Conservation (phyloP, 352 stramenopile genomes). For the Peronospora belbahrii region DNA sequence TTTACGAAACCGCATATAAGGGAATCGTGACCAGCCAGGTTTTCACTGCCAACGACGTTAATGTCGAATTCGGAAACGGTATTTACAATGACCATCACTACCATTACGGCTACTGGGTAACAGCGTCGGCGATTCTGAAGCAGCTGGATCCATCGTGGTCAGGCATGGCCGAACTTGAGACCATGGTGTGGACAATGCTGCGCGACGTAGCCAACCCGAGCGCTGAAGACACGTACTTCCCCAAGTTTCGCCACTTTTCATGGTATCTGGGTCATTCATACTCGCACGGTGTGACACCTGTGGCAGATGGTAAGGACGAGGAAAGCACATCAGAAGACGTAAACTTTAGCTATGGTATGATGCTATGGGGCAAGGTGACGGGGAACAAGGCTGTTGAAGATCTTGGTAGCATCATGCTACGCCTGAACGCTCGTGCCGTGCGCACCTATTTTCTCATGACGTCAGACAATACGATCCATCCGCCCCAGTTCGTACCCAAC, state of each 20-base stretch:
- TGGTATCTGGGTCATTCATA: conserved; percentile 74
- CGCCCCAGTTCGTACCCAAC: conserved; percentile 55
- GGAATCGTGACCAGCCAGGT: conserved; percentile 47
- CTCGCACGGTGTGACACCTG: conserved; percentile 58
- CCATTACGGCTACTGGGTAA: conserved; percentile 79
- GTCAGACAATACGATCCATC: conserved; percentile 59
- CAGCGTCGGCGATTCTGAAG: conserved; percentile 53
- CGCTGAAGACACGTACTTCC: conserved; percentile 45
- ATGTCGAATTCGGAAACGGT: conserved; percentile 70
- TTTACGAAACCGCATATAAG: conserved; percentile 67
- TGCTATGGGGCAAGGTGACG: conserved; percentile 60
- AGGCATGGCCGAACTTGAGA: conserved; percentile 48
- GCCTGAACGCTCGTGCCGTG: conserved; percentile 52
- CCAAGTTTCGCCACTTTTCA: conserved; percentile 69
- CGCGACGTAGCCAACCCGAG: conserved; percentile 71
- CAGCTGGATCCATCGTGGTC: conserved; percentile 57
- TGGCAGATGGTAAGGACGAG: conserved; percentile 69
- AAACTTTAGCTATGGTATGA: conserved; percentile 80
- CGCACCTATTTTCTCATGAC: conserved; percentile 76
- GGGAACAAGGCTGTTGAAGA: conserved; percentile 53
- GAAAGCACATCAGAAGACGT: conserved; percentile 72
- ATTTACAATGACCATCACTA: conserved; percentile 85
- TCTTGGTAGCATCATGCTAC: conserved; percentile 66
- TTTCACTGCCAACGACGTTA: conserved; percentile 44
- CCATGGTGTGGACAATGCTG: conserved; percentile 57